phyloP scores from a whole-genome alignment of 2,329 filamentous ascomycete genomes.

The Clonostachys sp. region DNA sequence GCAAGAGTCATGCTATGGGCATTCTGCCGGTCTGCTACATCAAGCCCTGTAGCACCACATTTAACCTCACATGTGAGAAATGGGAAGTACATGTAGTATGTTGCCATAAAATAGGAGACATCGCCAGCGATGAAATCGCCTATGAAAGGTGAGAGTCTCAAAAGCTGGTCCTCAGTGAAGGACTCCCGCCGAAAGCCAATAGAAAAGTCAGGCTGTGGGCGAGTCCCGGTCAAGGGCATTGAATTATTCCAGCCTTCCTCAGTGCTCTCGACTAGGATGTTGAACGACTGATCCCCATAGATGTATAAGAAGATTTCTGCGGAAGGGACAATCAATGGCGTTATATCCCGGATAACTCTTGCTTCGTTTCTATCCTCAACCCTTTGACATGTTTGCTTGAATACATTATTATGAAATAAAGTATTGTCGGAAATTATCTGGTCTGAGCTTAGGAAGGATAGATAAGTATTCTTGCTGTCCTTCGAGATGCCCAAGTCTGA shows the following conservation, averaged over 20 bases:
- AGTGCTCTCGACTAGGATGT: conserved; percentile 18
- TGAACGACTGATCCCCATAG: conserved; percentile 17
- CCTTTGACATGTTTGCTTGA: conserved; percentile 23
- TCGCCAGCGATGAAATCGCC: conserved; percentile 10
- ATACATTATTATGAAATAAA: conserved; percentile 29
- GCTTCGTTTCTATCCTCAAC: conserved; percentile 26
- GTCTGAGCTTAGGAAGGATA: conserved; percentile 2
- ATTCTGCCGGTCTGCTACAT: conserved; percentile 31
- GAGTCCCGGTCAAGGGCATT: conserved; percentile 23
- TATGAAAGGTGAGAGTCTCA: conserved; percentile 28
- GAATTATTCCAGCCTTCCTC: conserved; percentile 36
- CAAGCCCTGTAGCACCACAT: conserved; percentile 27
- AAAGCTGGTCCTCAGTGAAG: conserved; percentile 35
- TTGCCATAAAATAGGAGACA: conserved; percentile 34
- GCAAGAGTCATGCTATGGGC: conserved; percentile 33
- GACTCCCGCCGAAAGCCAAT: conserved; percentile 31
- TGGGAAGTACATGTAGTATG: conserved; percentile 39
- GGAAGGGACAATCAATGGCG: conserved; percentile 28
- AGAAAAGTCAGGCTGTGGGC: conserved; percentile 37
- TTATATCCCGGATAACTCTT: conserved; percentile 26
- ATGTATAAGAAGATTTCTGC: conserved; percentile 25
- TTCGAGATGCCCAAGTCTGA: conserved; percentile 20
- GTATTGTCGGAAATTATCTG: conserved; percentile 15
- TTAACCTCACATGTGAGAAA: conserved; percentile 45
- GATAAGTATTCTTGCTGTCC: conserved; percentile 20